These are phyloP conservation scores for Salix dunnii DNA, from an alignment of 345 rosid species.

Conservation along the genomic window DNA sequence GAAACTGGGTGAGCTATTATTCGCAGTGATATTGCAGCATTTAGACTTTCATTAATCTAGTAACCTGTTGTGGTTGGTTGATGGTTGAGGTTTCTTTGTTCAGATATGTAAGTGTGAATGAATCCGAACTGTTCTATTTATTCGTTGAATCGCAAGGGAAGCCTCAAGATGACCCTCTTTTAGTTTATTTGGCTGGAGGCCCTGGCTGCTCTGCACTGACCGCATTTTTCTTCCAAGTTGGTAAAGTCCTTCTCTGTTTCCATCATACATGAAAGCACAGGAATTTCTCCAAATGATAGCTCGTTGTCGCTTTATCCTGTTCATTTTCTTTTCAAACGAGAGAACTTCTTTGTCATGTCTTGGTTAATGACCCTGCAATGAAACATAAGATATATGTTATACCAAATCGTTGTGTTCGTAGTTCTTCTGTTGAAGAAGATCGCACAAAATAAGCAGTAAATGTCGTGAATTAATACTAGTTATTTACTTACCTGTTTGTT, in stretches of 20 bases:
- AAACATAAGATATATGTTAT: too few species aligned
- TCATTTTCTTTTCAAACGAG: neutral
- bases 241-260: neutral
- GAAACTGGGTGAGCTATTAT: constrained; percentile 17
- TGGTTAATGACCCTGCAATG: neutral
- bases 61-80: neutral
- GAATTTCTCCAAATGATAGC: neutral
- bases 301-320: neutral
- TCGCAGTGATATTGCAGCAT: neutral
- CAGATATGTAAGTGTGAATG: constrained; percentile 19
- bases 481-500: too few species aligned
- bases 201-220: constrained; percentile 33
- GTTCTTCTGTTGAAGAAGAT: too few species aligned
- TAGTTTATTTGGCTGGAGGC: constrained; percentile 25
- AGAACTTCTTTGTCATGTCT: neutral
- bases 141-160: constrained; percentile 26
- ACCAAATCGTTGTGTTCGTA: neutral
- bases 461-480: too few species aligned
- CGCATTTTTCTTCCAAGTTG: constrained; percentile 27
- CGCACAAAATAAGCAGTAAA: too few species aligned
- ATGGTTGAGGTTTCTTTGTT: neutral
- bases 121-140: constrained; percentile 26
- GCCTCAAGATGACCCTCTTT: constrained; percentile 19
- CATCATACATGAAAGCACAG: neutral
- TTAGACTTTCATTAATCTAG: neutral